phyloP scores from a whole-genome alignment of 2,329 filamentous ascomycete species.

The Penicillium psychrosexuale region DNA sequence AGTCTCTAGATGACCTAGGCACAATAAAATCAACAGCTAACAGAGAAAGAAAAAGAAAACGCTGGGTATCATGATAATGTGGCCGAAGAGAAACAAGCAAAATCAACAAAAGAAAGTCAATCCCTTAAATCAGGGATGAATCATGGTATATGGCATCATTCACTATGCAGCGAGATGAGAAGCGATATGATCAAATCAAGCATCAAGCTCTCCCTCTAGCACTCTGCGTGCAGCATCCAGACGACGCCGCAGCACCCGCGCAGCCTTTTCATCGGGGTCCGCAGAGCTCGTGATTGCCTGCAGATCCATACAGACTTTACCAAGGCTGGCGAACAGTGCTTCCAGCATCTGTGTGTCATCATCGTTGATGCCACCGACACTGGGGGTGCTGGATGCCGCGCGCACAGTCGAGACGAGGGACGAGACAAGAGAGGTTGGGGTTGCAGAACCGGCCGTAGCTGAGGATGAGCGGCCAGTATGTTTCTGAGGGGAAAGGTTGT shows the following conservation, averaged over 20 bases:
- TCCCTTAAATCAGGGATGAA: background rate
- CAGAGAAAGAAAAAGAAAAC: conserved; percentile 3
- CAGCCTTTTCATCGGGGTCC: conserved; percentile 55
- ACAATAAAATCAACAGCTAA: background rate
- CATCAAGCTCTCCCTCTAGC: conserved; percentile 65
- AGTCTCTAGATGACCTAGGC: conserved; percentile 4
- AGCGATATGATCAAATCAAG: conserved; percentile 18
- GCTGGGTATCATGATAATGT: conserved; percentile 23
- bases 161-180: background rate
- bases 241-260: conserved; percentile 64
- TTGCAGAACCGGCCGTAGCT: conserved; percentile 28
- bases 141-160: conserved; percentile 9
- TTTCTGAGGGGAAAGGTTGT: conserved; percentile 23
- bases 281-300: conserved; percentile 49
- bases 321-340: conserved; percentile 51
- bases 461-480: conserved; percentile 29
- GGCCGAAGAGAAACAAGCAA: conserved; percentile 5
- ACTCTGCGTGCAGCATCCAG: conserved; percentile 72
- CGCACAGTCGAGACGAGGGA: conserved; percentile 41
- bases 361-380: conserved; percentile 42
- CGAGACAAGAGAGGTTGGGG: conserved; percentile 31
- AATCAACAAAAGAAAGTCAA: conserved; percentile 7
- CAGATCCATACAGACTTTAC: conserved; percentile 50
- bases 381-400: conserved; percentile 28
- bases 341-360: conserved; percentile 58